Evolutionary conservation across 208 protist species (phyloP).

Genomic region (Wallacemonas sp.): DNA sequence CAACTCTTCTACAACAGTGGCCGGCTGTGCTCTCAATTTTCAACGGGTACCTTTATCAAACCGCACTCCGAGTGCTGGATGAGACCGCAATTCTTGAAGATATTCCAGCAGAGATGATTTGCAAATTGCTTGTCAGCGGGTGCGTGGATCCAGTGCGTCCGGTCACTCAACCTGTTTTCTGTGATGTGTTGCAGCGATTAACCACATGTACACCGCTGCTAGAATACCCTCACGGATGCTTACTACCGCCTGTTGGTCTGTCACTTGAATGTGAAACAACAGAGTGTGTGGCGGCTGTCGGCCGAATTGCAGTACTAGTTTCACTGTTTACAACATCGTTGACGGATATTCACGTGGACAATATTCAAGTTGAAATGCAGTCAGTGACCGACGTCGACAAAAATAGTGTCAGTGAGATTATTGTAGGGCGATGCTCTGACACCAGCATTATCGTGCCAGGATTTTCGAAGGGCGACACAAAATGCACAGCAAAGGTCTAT

Average conservation of each 20-base stretch:
- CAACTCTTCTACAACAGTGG: constrained; percentile 13
- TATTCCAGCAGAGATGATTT: neutral
- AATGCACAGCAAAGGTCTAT: constrained; percentile 12
- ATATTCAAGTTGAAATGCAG: neutral
- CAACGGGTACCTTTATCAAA: constrained; percentile 17
- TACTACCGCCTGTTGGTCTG: constrained; percentile 32
- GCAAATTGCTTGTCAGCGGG: constrained; percentile 26
- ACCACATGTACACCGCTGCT: constrained; percentile 13
- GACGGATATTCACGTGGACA: constrained; percentile 9
- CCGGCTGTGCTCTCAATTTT: constrained; percentile 15
- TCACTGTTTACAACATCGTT: constrained; percentile 34
- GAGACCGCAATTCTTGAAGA: constrained; percentile 1
- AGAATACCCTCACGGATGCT: constrained; percentile 29
- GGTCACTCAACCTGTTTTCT: constrained; percentile 15
- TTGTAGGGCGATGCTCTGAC: neutral
- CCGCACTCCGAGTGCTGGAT: constrained; percentile 12
- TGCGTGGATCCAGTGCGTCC: constrained; percentile 28
- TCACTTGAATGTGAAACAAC: constrained; percentile 21
- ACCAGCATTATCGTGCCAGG: neutral
- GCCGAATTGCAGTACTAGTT: constrained; percentile 15
- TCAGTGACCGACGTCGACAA: neutral
- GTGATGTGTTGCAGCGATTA: constrained; percentile 14
- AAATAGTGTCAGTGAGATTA: neutral
- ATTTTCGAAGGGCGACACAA: neutral
- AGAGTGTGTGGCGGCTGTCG: constrained; percentile 16